Conservation (phyloP, 495 filamentous ascomycete genomes). For the Geoglossum glabrum region DNA sequence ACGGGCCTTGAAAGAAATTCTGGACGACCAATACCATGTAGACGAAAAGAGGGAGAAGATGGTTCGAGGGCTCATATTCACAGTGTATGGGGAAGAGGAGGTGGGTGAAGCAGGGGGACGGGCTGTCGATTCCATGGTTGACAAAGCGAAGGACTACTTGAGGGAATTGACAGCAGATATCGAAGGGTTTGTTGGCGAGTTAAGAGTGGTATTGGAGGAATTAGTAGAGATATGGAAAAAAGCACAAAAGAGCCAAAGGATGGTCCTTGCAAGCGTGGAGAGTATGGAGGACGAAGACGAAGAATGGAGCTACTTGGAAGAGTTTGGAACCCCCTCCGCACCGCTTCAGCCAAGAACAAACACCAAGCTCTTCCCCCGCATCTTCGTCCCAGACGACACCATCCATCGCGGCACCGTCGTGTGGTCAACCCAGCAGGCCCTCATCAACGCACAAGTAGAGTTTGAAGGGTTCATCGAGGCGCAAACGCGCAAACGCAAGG, state of each 20-base stretch:
- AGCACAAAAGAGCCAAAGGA: neutral
- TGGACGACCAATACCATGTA: neutral
- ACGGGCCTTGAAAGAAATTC: neutral
- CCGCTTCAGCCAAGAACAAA: neutral
- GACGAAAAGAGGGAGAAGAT: neutral
- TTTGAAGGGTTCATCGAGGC: too few species aligned
- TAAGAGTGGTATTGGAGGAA: neutral
- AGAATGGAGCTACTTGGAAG: neutral
- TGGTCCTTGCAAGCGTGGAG: neutral
- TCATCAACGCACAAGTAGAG: too few species aligned
- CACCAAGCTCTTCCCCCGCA: neutral
- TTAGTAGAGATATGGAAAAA: neutral
- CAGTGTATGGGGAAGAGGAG: neutral
- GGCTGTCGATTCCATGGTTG: neutral
- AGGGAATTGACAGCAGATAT: neutral
- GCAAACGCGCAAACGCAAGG: too few species aligned
- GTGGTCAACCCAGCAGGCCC: neutral
- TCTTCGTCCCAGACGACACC: neutral
- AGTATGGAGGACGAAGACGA: neutral
- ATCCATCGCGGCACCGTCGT: neutral
- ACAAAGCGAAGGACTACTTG: neutral
- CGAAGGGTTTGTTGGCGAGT: neutral
- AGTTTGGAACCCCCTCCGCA: neutral
- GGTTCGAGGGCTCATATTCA: neutral
- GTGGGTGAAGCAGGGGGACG: neutral